A percentile compares a stretch with the other conserved stretches of the same genome.
Evolutionary conservation across 2,329 filamentous ascomycete genomes (phyloP).

Genomic region (Ophiostoma sp.): DNA sequence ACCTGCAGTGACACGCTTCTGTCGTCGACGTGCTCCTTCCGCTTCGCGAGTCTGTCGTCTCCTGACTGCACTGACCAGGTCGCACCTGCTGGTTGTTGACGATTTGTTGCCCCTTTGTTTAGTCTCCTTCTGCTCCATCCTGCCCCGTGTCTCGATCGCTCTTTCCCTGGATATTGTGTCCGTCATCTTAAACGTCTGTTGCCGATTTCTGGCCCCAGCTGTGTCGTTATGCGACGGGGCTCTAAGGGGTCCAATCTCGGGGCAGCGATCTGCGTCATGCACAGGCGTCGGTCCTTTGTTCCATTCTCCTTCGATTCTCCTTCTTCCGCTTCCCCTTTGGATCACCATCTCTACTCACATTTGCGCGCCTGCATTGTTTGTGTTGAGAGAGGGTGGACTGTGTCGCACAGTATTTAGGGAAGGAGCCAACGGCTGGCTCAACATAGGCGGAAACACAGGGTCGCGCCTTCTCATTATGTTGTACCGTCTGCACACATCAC

Average conservation of each 20-base stretch:
- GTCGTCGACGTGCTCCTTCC: neutral
- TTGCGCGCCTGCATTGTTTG: neutral
- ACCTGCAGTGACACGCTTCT: conserved; percentile 10
- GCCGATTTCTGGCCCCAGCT: neutral
- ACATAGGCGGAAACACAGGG: neutral
- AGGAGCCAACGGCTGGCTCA: neutral
- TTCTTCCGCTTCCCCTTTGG: neutral
- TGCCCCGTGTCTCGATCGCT: neutral
- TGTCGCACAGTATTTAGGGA: neutral
- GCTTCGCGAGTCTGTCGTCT: neutral
- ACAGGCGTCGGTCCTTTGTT: neutral
- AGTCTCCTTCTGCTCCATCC: neutral
- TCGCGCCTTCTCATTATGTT: conserved; percentile 2
- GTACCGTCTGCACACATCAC: neutral
- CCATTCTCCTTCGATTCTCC: neutral
- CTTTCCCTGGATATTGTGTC: neutral
- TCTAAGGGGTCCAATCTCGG: conserved; percentile 1
- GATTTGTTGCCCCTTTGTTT: conserved; percentile 1
- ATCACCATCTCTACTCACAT: neutral
- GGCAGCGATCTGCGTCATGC: conserved; percentile 4
- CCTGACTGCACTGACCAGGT: conserved; percentile 3
- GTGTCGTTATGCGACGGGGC: conserved; percentile 3
- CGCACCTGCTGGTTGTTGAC: conserved; percentile 4
- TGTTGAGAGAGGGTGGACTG: neutral
- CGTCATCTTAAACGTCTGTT: neutral